Conservation (phyloP, 1,284 basidiomycete genomes). For the Athelia psychrophila region DNA sequence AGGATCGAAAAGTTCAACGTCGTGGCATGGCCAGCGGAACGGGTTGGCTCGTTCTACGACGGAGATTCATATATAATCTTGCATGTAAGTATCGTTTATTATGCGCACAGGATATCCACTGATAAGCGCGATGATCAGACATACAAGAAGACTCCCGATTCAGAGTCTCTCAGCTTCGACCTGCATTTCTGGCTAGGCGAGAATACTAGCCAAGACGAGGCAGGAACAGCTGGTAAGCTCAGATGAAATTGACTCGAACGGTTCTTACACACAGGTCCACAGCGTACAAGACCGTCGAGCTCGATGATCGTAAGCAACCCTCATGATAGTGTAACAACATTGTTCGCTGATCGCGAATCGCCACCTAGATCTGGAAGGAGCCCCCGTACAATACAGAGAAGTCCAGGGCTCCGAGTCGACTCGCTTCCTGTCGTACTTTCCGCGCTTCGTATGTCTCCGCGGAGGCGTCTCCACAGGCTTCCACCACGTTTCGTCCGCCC, state of each 20-base stretch:
- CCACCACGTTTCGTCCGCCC: slow-evolving; percentile 51
- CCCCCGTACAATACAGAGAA: slow-evolving; percentile 60
- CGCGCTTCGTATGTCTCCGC: slow-evolving; percentile 45
- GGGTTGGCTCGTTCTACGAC: slow-evolving; percentile 54
- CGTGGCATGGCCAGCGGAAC: slow-evolving; percentile 49
- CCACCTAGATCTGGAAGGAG: slow-evolving; percentile 44
- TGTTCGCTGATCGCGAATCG: background rate
- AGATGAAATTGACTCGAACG: too few species aligned
- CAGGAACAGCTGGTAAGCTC: slow-evolving; percentile 39
- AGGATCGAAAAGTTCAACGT: slow-evolving; percentile 56
- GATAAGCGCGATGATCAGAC: slow-evolving; percentile 30
- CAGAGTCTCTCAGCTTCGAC: slow-evolving; percentile 49
- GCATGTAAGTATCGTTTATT: slow-evolving; percentile 35
- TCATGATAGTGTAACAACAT: background rate
- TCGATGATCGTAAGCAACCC: slow-evolving; percentile 54
- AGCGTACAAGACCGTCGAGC: slow-evolving; percentile 66
- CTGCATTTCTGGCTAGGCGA: slow-evolving; percentile 67
- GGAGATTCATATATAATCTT: slow-evolving; percentile 67
- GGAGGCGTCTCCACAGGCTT: slow-evolving; percentile 62
- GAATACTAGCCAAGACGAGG: slow-evolving; percentile 60
- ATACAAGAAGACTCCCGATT: slow-evolving; percentile 49
- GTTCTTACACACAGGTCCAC: slow-evolving; percentile 12
- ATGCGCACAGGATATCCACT: background rate
- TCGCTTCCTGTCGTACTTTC: slow-evolving; percentile 59
- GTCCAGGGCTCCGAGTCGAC: slow-evolving; percentile 55